phyloP scores from a whole-genome alignment of 129 eudicot species.

The Oenanthe sinensis region DNA sequence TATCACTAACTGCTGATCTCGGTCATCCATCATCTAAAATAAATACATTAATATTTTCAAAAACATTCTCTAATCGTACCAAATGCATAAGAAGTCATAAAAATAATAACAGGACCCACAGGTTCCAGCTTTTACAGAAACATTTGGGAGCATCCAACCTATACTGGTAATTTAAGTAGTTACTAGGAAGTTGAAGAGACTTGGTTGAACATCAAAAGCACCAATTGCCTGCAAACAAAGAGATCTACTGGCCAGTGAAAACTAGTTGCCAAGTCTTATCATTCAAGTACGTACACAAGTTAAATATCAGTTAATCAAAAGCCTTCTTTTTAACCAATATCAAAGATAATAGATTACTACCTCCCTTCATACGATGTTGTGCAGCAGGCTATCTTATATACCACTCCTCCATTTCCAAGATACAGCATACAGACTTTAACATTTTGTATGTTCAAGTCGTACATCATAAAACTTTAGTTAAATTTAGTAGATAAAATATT shows the following conservation, averaged over 20 bases:
- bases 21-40: neutral
- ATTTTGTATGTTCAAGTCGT: neutral
- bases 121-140: too few relatives aligned
- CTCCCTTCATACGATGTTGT: neutral
- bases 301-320: neutral
- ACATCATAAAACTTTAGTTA: neutral
- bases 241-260: neutral
- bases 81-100: constrained; percentile 76
- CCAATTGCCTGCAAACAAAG: neutral
- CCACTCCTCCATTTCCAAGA: neutral
- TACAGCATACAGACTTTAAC: neutral
- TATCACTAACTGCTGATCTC: neutral
- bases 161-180: too few relatives aligned
- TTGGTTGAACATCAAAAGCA: neutral
- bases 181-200: too few relatives aligned
- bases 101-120: too few relatives aligned
- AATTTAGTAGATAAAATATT: neutral
- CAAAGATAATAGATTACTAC: neutral
- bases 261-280: neutral
- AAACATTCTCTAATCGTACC: constrained; percentile 34
- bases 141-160: too few relatives aligned
- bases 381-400: neutral
- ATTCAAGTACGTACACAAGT: neutral
- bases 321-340: neutral
- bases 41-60: neutral